These are phyloP conservation scores for Neurospora cerealis DNA, from an alignment of 495 filamentous ascomycete genomes.

Conservation along the genomic window DNA sequence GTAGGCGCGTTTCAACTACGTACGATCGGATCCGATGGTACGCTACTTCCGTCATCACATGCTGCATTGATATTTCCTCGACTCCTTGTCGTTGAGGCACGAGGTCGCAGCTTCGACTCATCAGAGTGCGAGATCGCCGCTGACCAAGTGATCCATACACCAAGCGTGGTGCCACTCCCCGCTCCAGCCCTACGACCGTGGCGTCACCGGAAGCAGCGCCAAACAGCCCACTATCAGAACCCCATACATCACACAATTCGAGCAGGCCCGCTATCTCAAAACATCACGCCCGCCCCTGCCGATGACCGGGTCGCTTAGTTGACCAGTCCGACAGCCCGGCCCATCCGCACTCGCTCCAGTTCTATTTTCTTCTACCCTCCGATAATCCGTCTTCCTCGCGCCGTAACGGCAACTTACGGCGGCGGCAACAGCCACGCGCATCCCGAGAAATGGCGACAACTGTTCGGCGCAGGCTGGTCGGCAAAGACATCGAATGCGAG, in stretches of 20 bases:
- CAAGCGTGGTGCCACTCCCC: neutral
- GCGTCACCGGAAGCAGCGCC: neutral
- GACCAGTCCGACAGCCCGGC: neutral
- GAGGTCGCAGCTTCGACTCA: neutral
- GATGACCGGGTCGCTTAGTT: neutral
- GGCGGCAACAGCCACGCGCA: neutral
- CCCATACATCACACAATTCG: neutral
- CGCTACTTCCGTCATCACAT: neutral
- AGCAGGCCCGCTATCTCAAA: neutral
- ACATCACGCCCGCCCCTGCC: neutral
- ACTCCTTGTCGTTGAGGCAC: neutral
- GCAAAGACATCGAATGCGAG: conserved; percentile 1
- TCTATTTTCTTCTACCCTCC: neutral
- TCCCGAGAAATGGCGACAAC: conserved; percentile 29
- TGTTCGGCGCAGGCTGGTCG: conserved; percentile 38
- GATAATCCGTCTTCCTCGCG: neutral
- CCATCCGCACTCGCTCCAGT: neutral
- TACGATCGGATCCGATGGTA: neutral
- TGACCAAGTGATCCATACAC: neutral
- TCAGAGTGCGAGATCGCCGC: neutral
- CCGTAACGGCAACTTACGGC: neutral
- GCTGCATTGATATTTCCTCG: neutral
- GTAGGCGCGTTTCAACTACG: neutral
- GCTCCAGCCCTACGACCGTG: neutral
- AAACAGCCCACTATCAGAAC: neutral